phyloP scores from a whole-genome alignment of 1,139 yeast genomes.

The Lodderomyces orthopsilosis region DNA sequence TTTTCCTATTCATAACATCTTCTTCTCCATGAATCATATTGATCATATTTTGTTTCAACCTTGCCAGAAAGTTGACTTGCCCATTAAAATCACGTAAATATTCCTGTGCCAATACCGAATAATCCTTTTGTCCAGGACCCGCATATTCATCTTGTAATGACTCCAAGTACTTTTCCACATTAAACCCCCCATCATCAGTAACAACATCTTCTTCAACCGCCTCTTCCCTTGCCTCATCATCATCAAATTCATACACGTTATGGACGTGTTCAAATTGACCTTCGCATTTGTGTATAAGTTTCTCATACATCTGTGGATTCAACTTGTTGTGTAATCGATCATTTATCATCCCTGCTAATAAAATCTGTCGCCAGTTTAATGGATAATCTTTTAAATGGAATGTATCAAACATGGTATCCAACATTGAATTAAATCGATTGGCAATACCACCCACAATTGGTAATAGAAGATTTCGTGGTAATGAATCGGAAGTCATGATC shows the following conservation, averaged over 20 bases:
- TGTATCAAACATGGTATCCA: conserved; percentile 10
- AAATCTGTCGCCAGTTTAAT: conserved; percentile 28
- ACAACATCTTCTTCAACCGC: conserved; percentile 10
- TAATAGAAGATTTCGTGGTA: conserved; percentile 7
- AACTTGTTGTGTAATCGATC: not conserved
- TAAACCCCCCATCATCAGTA: conserved; percentile 14
- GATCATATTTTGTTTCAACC: conserved; percentile 7
- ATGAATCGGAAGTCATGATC: conserved; percentile 5
- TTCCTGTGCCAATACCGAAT: conserved; percentile 4
- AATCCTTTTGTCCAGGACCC: conserved; percentile 6
- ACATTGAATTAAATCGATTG: conserved; percentile 17
- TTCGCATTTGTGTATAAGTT: conserved; percentile 22
- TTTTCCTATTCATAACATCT: not conserved
- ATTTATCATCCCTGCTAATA: conserved; percentile 1
- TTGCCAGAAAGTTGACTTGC: not conserved
- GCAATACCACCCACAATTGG: conserved; percentile 25
- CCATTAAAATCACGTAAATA: conserved; percentile 4
- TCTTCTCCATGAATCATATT: conserved; percentile 12
- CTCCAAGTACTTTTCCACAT: conserved; percentile 18
- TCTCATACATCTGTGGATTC: conserved; percentile 10
- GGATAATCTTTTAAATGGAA: not conserved
- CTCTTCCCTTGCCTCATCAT: conserved; percentile 9
- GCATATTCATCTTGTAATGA: conserved; percentile 6
- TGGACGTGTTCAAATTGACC: conserved; percentile 20
- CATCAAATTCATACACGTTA: conserved; percentile 24